Base-by-base conservation (phyloP, 75 land plant genomes). In the Gnetum montanum region DNA sequence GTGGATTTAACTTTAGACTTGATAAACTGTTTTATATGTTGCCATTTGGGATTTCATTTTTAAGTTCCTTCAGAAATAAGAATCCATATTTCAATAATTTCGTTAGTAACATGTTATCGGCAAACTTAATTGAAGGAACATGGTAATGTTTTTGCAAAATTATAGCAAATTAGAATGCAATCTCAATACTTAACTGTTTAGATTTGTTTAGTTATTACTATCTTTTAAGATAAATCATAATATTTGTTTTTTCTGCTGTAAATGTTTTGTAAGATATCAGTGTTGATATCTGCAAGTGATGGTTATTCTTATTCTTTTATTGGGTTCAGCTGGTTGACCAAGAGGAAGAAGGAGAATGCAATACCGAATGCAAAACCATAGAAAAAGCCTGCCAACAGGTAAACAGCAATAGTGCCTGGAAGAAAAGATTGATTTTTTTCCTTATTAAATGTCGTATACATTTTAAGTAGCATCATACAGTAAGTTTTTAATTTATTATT, bases 311-410 rank as follows among this genome's bases (percentile, higher is more conserved):
- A 10, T 53, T 31, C 55, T 7, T 33, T 34, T 29, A 20, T 34
- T 61, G 22, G 25, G 51, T 70, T 23, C 83, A 94, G 98, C 85
- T 94, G 23, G 88, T 90, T 52, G 85, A 86, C 54, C 96, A 94
- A 49, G 73, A 70, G 24, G 65, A 70, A 34, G 96, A 94, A 72
- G 98, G 98, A 34, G 82, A 79, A 37, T 94, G 98, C 64, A 83
- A 86, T 60, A 66, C 91, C 49, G 79, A 94, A 58, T 94, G 98
- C 69, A 94, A 80, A 63, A 94, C 98, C 8, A 83, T 94, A 54
- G 98, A 94, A 48, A 63, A 78, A 6, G 77, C 98, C 43, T 94
- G 98, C 59, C 91, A 90, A 53, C 88, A 94, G 88, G 98, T 90
- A 36, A n/a, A n/a, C n/a, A 55, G 48, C 11, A 31, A 15, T 36